Base-by-base conservation (phyloP, 2,329 filamentous ascomycete species). In the Aspergillus arachidicola region DNA sequence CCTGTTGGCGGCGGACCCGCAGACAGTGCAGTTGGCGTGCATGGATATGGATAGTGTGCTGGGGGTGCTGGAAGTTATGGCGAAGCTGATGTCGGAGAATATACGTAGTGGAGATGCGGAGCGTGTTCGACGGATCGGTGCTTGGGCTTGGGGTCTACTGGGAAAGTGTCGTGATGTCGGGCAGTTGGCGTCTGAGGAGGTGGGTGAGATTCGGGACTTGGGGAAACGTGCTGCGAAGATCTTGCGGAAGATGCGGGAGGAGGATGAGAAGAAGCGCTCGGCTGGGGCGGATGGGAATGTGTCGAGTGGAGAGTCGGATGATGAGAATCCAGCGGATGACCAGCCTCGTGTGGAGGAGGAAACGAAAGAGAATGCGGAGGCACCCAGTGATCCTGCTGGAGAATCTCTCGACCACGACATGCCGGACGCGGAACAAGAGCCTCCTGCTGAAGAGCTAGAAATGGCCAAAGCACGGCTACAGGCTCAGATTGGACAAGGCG, bases 141-240 rank as follows among this genome's bases (percentile, higher is more conserved):
- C 88, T 19, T 98, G 94, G 94, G 82, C 92, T 4, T 97, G 93
- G 94, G 89, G 90, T 0, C 78, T 97, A 62, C 81, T 97, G 51
- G 92, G 91, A 3, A 86, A 88, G 62, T 84, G 94, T 63, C 89
- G 91, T 0, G 91, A 92, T 41, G 81, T 87, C 11, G 93, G 93
- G 1, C 88, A 91, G 75, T 81, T 97, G 75, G 87, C 87, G 64
- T 90, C 92, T 66, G 86, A 88, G 50, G 91, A 95, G 72, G 86
- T 96, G 36, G 89, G 88, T 6, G 87, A 88, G 71, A 81, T 97
- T 32, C 85, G 94, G 57, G 92, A 95, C 62, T 76, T 98, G 38
- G 93, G 91, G 0, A 92, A 93, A 77, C 86, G 89, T 67, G 93
- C 93, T 0, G 87, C 83, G 80, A 85, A 64, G 78, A 82, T 69